Conservation (phyloP, 2,329 filamentous ascomycete species). For the Fusarium newnesense region DNA sequence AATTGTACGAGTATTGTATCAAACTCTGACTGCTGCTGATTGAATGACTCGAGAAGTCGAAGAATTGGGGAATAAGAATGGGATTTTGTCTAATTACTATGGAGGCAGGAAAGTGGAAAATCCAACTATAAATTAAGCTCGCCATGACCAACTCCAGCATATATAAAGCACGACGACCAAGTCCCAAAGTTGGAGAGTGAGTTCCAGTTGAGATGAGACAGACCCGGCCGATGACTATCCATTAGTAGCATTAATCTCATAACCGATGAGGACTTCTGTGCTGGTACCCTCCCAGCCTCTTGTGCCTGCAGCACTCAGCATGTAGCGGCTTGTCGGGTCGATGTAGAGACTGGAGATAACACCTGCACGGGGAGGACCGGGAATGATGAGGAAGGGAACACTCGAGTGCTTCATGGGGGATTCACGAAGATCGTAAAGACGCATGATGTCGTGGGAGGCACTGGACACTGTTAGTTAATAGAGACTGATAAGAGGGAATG, state of each 20-base stretch:
- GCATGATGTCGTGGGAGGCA: conserved; percentile 91
- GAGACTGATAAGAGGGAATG: no score
- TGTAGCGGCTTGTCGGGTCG: conserved; percentile 87
- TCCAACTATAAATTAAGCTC: not conserved
- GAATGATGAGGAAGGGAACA: conserved; percentile 95
- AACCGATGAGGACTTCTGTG: conserved; percentile 92
- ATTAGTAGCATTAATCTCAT: conserved; percentile 74
- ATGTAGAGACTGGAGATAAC: conserved; percentile 88
- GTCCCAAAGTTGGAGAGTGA: not conserved
- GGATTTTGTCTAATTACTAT: conserved; percentile 3
- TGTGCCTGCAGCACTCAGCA: conserved; percentile 92
- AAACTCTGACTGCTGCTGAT: not conserved
- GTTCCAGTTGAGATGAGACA: not conserved
- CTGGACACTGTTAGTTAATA: conserved; percentile 54
- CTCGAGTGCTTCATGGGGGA: conserved; percentile 76
- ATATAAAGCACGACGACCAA: not conserved
- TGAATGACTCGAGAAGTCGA: not conserved
- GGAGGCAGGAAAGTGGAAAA: not conserved
- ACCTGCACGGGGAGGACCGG: conserved; percentile 83
- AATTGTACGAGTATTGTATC: conserved; percentile 1
- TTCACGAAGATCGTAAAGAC: conserved; percentile 87
- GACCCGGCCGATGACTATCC: conserved; percentile 1
- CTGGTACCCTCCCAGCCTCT: conserved; percentile 92
- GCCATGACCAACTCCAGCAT: not conserved
- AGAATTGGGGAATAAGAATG: not conserved